Conservation (phyloP, 331 rosid species). For the Saraca asoca region DNA sequence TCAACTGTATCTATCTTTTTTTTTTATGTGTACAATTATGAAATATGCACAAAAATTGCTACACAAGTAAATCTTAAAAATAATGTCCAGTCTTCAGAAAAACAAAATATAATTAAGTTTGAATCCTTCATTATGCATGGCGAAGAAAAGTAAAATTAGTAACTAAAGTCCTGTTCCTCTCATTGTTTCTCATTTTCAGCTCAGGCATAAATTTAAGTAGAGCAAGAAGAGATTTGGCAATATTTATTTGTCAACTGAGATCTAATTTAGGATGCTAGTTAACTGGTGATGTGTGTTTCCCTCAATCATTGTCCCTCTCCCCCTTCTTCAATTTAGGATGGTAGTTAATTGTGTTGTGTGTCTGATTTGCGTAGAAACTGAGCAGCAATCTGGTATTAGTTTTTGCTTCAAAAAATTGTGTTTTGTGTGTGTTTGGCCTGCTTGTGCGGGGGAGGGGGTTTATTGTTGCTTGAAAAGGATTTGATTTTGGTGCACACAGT, state of each 20-base stretch:
- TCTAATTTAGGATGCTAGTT: constrained; percentile 21
- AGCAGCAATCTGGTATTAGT: too few species aligned
- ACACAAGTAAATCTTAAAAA: constrained; percentile 1
- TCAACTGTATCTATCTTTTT: background rate
- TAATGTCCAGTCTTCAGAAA: too few species aligned
- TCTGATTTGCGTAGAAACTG: too few species aligned
- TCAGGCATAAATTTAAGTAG: background rate
- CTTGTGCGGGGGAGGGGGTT: background rate
- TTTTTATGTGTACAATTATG: background rate
- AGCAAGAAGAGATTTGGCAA: background rate
- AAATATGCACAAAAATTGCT: background rate
- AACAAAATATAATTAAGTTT: background rate
- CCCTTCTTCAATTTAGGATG: constrained; percentile 1
- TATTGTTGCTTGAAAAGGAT: background rate
- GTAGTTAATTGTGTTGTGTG: too few species aligned
- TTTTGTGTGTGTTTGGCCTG: too few species aligned
- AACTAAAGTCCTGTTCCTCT: background rate
- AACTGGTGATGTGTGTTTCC: constrained; percentile 9
- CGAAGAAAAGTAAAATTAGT: background rate
- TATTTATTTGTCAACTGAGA: background rate
- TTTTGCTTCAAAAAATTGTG: too few species aligned
- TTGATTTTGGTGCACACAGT: constrained; percentile 10
- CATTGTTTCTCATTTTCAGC: constrained; percentile 13
- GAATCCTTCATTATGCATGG: background rate
- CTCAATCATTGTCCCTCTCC: constrained; percentile 17